Evolutionary conservation across 2,329 filamentous ascomycete species (phyloP), one percentile per base, ranked within the genome.

Genomic region (Diaporthe humulicola): DNA sequence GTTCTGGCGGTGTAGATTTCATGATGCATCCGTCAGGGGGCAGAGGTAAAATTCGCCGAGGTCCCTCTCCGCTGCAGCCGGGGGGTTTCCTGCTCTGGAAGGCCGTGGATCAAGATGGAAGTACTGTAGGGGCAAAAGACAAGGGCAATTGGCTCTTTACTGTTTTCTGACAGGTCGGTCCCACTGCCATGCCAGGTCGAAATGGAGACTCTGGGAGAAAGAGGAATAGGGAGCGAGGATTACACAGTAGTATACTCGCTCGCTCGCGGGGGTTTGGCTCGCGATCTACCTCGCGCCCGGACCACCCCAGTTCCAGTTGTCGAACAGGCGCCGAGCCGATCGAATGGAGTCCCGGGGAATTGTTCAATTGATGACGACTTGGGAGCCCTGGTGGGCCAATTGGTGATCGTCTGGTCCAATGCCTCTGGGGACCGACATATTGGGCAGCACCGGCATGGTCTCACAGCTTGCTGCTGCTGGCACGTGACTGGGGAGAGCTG

Each of bases 1-100:
- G 22, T 69, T 52, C 45, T 54, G 64, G 64, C 64, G 64, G 64
- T 69, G 64, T 54, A 69, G 64, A 38, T 69, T 69, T 54, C 64
- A 22, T 54, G 64, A 69, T 54, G 64, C 64, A 69, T 33, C 48
- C 48, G 64, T 54, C 64, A 69, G 64, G 64, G 64, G 64, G 38
- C 60, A 33, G 25, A 33, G 48, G 64, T n/a, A 25, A 69, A 69
- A 69, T 69, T 69, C n/a, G 64, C 64, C 64, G 64, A 69, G 64
- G 48, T 69, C 45, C 48, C 64, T 69, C 64, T 69, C 48, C 33
- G 64, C 64, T 54, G 64, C 64, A 69, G 64, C 64, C 45, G 48
- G 64, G 64, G 45, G 48, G n/a, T 69, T 40, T 69, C 30, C 64
- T 54, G 30, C 45, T 40, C 33, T 69, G 64, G 64, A 69, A 69